These are phyloP conservation scores for Raffaelea albimanens DNA, from an alignment of 2,329 filamentous ascomycete species.

Conservation along the genomic window DNA sequence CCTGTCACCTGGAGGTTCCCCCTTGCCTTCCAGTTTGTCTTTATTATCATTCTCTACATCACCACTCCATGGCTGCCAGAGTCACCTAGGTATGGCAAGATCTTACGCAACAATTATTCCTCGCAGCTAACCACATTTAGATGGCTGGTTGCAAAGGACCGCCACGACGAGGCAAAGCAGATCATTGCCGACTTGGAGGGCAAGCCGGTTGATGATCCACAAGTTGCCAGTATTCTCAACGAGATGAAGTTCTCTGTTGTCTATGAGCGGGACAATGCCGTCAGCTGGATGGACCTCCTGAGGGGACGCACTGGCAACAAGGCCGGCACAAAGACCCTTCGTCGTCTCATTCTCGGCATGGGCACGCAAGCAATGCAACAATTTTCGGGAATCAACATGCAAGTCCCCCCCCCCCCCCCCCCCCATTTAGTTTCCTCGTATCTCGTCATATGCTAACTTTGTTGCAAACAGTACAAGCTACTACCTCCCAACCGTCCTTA, in stretches of 20 bases:
- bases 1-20: slow-evolving; percentile 29
- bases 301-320: no score
- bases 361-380: no score
- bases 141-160: slow-evolving; percentile 28
- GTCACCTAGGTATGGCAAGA: neutral
- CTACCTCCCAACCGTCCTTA: slow-evolving; percentile 38
- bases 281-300: no score
- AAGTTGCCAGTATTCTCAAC: neutral
- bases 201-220: slow-evolving; percentile 15
- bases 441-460: no score
- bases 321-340: no score
- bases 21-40: slow-evolving; percentile 32
- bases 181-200: slow-evolving; percentile 20
- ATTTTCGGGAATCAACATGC: no score
- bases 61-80: slow-evolving; percentile 29
- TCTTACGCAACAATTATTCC: neutral
- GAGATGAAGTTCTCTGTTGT: no score
- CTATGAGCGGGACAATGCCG: no score
- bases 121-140: no score
- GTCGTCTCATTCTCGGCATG: no score
- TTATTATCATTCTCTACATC: slow-evolving; percentile 24
- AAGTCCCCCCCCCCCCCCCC: no score
- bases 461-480: slow-evolving; percentile 21
- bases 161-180: slow-evolving; percentile 19
- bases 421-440: slow-evolving; percentile 28